Evolutionary conservation across 495 filamentous ascomycete genomes (phyloP).

Genomic region (Glonium stellatum): DNA sequence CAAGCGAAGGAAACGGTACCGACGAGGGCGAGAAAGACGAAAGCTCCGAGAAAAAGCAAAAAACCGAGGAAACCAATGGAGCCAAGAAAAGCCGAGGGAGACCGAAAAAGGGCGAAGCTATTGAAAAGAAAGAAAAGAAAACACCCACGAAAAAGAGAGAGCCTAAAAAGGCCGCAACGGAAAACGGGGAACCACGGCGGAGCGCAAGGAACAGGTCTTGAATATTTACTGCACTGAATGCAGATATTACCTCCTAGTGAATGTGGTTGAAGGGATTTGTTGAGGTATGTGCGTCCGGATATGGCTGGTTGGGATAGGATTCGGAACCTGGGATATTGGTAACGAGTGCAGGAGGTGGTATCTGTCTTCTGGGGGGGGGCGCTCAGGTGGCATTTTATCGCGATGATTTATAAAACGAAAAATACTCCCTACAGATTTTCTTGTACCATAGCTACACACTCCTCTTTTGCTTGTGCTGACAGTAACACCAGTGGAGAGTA

Average conservation of each 20-base stretch:
- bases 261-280: background rate
- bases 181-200: constrained; percentile 35
- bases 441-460: constrained; percentile 12
- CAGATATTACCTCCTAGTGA: background rate
- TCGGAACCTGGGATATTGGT: background rate
- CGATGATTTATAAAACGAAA: constrained; percentile 3
- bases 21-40: constrained; percentile 6
- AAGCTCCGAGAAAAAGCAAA: constrained; percentile 35
- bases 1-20: constrained; percentile 17
- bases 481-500: constrained; percentile 1
- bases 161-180: constrained; percentile 39
- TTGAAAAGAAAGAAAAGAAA: constrained; percentile 30
- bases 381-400: constrained; percentile 11
- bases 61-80: constrained; percentile 29
- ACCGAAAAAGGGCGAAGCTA: constrained; percentile 35
- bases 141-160: constrained; percentile 31
- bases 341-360: constrained; percentile 4
- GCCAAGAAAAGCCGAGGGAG: constrained; percentile 37
- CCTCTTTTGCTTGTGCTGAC: constrained; percentile 1
- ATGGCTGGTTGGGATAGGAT: background rate
- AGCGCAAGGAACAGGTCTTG: constrained; percentile 30
- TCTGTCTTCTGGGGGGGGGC: background rate
- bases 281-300: constrained; percentile 3
- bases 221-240: background rate
- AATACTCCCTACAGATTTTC: background rate